These are phyloP conservation scores for Cordyceps farinosa DNA, from an alignment of 2,329 filamentous ascomycete species.

Conservation along the genomic window DNA sequence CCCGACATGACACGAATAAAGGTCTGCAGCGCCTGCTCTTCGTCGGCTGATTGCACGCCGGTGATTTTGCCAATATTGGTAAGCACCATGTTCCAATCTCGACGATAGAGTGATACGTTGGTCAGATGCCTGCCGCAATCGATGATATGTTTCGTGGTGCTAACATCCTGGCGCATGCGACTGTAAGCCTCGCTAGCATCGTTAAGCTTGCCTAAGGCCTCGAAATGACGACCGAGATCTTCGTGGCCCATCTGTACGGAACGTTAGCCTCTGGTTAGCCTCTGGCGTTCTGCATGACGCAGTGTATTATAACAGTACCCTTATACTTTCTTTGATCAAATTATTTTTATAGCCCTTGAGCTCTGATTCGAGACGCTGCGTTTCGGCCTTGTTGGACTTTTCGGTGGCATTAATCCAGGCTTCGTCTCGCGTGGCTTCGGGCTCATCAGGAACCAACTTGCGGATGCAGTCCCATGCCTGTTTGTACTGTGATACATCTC, in stretches of 20 bases:
- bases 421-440: slow-evolving; percentile 63
- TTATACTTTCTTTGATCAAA: slow-evolving; percentile 92
- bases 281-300: not conserved
- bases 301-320: slow-evolving; percentile 47
- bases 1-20: slow-evolving; percentile 52
- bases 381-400: slow-evolving; percentile 65
- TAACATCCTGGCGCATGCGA: slow-evolving; percentile 89
- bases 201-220: slow-evolving; percentile 69
- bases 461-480: slow-evolving; percentile 64
- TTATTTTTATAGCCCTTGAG: slow-evolving; percentile 95
- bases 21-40: slow-evolving; percentile 47
- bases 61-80: slow-evolving; percentile 61
- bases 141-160: slow-evolving; percentile 74
- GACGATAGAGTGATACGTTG: slow-evolving; percentile 69
- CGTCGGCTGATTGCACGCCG: slow-evolving; percentile 40
- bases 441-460: slow-evolving; percentile 60
- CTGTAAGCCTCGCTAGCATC: slow-evolving; percentile 73
- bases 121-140: slow-evolving; percentile 79
- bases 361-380: slow-evolving; percentile 74
- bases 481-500: slow-evolving; percentile 69
- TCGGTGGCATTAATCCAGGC: slow-evolving; percentile 72
- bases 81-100: slow-evolving; percentile 70
- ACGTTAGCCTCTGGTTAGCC: slow-evolving; percentile 20
- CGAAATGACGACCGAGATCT: slow-evolving; percentile 81
- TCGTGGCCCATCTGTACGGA: slow-evolving; percentile 80